These are phyloP conservation scores for Phoenix roebelenii DNA, from an alignment of 176 grass and related monocot species.

Conservation along the genomic window DNA sequence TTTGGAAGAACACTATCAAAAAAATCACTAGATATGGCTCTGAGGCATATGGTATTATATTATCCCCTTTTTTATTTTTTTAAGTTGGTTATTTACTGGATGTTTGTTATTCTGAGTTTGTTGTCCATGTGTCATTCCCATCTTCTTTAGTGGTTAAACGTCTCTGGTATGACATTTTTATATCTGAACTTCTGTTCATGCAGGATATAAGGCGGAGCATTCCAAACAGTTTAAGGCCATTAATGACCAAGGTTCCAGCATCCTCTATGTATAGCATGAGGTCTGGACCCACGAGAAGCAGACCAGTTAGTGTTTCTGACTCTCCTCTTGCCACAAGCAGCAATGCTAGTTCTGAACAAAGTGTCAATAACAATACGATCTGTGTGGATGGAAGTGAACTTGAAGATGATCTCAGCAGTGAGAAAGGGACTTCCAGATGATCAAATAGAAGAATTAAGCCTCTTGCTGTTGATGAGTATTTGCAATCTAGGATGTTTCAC, in stretches of 20 bases:
- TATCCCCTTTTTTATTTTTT: neutral
- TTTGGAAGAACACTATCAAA: slow-evolving; percentile 85
- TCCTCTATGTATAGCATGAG: slow-evolving; percentile 74
- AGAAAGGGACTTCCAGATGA: slow-evolving; percentile 28
- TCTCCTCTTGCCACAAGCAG: slow-evolving; percentile 89
- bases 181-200: neutral
- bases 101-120: neutral
- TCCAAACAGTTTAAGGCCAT: slow-evolving; percentile 77
- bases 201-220: slow-evolving; percentile 92
- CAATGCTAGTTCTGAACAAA: slow-evolving; percentile 85
- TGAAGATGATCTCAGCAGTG: slow-evolving; percentile 53
- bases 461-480: no score
- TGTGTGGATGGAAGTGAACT: slow-evolving; percentile 61
- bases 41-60: slow-evolving; percentile 79
- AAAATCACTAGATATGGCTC: slow-evolving; percentile 94
- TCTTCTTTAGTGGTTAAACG: neutral
- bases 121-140: neutral
- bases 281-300: slow-evolving; percentile 64
- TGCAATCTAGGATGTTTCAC: no score
- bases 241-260: slow-evolving; percentile 81
- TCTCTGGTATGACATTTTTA: no score
- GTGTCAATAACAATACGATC: slow-evolving; percentile 77
- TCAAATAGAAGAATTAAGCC: no score
- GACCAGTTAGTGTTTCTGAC: slow-evolving; percentile 49
- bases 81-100: neutral